Base-by-base conservation (phyloP, 179 eudicot genomes). In the Amaranthus tricolor region DNA sequence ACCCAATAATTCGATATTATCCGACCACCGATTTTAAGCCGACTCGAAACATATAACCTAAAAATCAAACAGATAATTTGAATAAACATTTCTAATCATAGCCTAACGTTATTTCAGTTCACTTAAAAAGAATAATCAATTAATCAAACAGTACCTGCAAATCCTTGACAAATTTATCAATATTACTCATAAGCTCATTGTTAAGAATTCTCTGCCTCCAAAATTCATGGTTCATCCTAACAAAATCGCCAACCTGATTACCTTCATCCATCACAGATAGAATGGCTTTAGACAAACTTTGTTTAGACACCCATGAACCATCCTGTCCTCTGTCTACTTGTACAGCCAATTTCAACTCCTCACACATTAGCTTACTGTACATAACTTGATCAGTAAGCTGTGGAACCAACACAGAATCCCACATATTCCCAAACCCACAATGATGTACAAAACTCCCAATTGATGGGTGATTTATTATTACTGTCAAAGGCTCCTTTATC, bases 381-480 rank as follows among this genome's bases (percentile, higher is more conserved):
- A 68, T 24, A 1, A 15, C 21, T 16, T 68, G 72, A 3, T 68
- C 72, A 0, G 16, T 3, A 0, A 14, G 2, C 85, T 89, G 84
- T 14, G 94, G 94, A 21, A 88, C 78, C 49, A 89, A 76, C 68
- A 88, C 94, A 0, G 84, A 68, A 76, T 89, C 94, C 91, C 91
- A 88, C 86, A 89, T 88, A 5, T 90, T 88, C 19, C 91, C 94
- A 49, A 84, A 88, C 56, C 94, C 91, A 74, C 90, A 85, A 45
- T 86, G 90, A 75, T 67, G 83, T 72, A 88, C 90, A 73, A 89
- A 89, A 69, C 94, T 88, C 62, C 91, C 94, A 1, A 89, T 82
- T 1, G 94, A 85, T 17, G 75, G 74, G 66, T 89, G 94, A 10
- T 24, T 62, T 52, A 89, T 14, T 15, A 89, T 58, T 44, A 31